Conservation (phyloP, 1,284 basidiomycete genomes). For the Mycena sp. region DNA sequence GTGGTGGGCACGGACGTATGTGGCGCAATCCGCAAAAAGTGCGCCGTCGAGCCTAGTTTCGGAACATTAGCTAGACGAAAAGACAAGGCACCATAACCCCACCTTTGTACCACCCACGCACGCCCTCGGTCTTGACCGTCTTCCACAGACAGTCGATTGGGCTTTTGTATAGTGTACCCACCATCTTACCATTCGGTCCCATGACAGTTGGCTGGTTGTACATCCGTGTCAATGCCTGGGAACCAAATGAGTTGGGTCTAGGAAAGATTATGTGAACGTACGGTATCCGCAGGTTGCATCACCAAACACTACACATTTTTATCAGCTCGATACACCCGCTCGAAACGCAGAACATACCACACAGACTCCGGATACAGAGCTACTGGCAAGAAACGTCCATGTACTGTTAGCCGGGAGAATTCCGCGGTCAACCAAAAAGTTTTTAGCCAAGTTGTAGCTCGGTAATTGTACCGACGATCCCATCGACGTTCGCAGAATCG, state of each 20-base stretch:
- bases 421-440: constrained; percentile 71
- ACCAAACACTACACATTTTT: constrained; percentile 68
- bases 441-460: constrained; percentile 94
- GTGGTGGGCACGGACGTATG: constrained; percentile 72
- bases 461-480: constrained; percentile 95
- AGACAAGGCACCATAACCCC: neutral
- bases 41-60: constrained; percentile 93
- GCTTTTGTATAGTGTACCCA: constrained; percentile 87
- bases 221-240: constrained; percentile 89
- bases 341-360: constrained; percentile 67
- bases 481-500: constrained; percentile 93
- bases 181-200: constrained; percentile 77
- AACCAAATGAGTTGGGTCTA: constrained; percentile 17
- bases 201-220: constrained; percentile 92
- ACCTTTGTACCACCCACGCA: constrained; percentile 95
- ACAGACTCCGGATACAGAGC: constrained; percentile 89
- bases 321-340: neutral
- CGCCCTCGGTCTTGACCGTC: constrained; percentile 91
- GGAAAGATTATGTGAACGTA: constrained; percentile 47
- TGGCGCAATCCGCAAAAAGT: constrained; percentile 91
- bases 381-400: constrained; percentile 90
- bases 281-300: constrained; percentile 92
- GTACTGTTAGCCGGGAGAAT: constrained; percentile 79
- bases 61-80: neutral
- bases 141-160: constrained; percentile 98